These are phyloP conservation scores for Lactarius quietus DNA, from an alignment of 768 basidiomycete genomes.

Conservation along the genomic window DNA sequence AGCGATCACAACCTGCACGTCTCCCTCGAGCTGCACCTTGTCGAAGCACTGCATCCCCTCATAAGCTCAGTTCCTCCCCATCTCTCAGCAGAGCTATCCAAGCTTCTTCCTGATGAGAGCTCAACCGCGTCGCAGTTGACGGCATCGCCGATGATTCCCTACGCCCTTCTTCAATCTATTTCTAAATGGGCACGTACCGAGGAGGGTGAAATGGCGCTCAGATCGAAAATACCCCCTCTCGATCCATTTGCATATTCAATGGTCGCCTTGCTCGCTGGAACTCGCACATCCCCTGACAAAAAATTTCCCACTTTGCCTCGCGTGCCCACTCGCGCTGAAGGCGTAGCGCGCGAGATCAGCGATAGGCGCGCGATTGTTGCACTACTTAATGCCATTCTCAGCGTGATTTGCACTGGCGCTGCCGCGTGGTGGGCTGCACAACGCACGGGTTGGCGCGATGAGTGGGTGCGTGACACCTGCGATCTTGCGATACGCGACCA, in stretches of 20 bases:
- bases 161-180: slow-evolving; percentile 52
- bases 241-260: slow-evolving; percentile 58
- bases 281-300: slow-evolving; percentile 73
- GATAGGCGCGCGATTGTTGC: slow-evolving; percentile 68
- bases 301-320: slow-evolving; percentile 50
- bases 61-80: slow-evolving; percentile 43
- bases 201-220: slow-evolving; percentile 39
- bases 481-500: slow-evolving; percentile 5
- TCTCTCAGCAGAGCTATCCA: slow-evolving; percentile 41
- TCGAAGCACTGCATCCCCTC: slow-evolving; percentile 46
- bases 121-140: neutral
- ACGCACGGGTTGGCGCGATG: slow-evolving; percentile 57
- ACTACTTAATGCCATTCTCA: slow-evolving; percentile 67
- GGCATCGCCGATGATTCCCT: slow-evolving; percentile 47
- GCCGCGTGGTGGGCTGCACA: slow-evolving; percentile 74
- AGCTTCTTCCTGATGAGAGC: slow-evolving; percentile 35
- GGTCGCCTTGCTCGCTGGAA: slow-evolving; percentile 73
- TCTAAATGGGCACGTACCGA: slow-evolving; percentile 67
- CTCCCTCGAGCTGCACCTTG: slow-evolving; percentile 66
- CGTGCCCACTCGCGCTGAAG: slow-evolving; percentile 45
- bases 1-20: slow-evolving; percentile 44
- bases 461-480: slow-evolving; percentile 57
- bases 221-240: slow-evolving; percentile 43
- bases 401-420: slow-evolving; percentile 60
- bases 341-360: slow-evolving; percentile 42